Conservation (phyloP, 176 grass and related monocot species). For the Thinopyrum elongatum region DNA sequence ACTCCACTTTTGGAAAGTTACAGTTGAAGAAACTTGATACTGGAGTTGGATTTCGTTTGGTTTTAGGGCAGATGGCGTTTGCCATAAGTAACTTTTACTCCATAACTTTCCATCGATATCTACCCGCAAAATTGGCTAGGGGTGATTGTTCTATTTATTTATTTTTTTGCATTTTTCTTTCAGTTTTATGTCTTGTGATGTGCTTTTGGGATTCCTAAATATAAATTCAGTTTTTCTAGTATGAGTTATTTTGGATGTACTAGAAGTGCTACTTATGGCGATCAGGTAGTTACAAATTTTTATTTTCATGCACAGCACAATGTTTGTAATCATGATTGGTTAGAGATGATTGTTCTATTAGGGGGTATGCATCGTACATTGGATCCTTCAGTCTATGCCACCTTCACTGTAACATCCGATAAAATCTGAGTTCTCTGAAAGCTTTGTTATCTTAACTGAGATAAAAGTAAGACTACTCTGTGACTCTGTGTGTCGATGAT, state of each 20-base stretch:
- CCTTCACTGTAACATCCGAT: background rate
- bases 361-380: background rate
- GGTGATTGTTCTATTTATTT: background rate
- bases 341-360: background rate
- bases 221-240: background rate
- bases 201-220: background rate
- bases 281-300: background rate
- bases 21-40: background rate
- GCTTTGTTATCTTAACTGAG: background rate
- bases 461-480: background rate
- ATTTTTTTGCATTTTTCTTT: background rate
- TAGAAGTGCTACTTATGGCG: background rate
- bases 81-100: background rate
- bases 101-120: background rate
- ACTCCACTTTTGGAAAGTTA: background rate
- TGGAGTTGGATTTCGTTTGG: background rate
- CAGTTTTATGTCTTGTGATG: background rate
- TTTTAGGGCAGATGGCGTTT: background rate
- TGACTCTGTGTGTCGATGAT: conserved; percentile 1
- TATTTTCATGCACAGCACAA: background rate
- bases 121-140: background rate
- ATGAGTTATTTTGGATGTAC: background rate
- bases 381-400: background rate
- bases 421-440: background rate
- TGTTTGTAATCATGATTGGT: background rate